Conservation (phyloP, 768 basidiomycete species). For the Auriscalpium orientale region DNA sequence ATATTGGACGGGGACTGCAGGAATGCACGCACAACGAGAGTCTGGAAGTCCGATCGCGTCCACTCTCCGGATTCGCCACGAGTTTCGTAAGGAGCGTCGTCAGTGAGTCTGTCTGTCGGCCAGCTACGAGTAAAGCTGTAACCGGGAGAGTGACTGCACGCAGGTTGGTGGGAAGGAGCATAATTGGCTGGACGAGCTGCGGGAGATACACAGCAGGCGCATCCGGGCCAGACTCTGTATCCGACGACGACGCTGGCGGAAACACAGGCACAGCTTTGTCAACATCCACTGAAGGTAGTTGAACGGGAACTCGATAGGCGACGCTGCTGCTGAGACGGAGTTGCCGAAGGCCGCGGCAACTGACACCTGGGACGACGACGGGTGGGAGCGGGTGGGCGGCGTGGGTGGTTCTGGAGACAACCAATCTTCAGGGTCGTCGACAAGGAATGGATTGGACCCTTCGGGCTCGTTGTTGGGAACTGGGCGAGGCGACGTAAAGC, state of each 20-base stretch:
- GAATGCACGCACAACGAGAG: slow-evolving; percentile 67
- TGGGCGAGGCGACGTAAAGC: neutral
- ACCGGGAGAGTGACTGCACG: too few relatives aligned
- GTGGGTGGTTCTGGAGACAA: slow-evolving; percentile 12
- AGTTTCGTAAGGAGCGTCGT: too few relatives aligned
- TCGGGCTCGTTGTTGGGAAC: neutral
- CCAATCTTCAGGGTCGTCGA: slow-evolving; percentile 46
- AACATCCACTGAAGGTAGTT: too few relatives aligned
- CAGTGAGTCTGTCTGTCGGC: slow-evolving; percentile 68
- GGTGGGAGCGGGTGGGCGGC: slow-evolving; percentile 16
- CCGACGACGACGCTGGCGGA: too few relatives aligned
- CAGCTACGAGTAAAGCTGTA: slow-evolving; percentile 45
- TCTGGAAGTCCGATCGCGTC: slow-evolving; percentile 64
- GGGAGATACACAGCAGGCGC: too few relatives aligned
- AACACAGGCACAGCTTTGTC: too few relatives aligned
- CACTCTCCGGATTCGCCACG: slow-evolving; percentile 73
- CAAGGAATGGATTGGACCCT: slow-evolving; percentile 42
- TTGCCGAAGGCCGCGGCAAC: slow-evolving; percentile 37
- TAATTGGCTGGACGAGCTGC: too few relatives aligned
- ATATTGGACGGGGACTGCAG: neutral
- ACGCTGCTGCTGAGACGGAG: slow-evolving; percentile 19
- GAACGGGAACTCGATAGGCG: slow-evolving; percentile 14
- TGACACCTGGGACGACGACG: slow-evolving; percentile 24
- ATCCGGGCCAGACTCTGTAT: too few relatives aligned
- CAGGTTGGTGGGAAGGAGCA: too few relatives aligned